Evolutionary conservation across 176 grass and related monocot species (phyloP), one percentile per base, ranked within the genome.

Genomic region (Cocos nucifera): DNA sequence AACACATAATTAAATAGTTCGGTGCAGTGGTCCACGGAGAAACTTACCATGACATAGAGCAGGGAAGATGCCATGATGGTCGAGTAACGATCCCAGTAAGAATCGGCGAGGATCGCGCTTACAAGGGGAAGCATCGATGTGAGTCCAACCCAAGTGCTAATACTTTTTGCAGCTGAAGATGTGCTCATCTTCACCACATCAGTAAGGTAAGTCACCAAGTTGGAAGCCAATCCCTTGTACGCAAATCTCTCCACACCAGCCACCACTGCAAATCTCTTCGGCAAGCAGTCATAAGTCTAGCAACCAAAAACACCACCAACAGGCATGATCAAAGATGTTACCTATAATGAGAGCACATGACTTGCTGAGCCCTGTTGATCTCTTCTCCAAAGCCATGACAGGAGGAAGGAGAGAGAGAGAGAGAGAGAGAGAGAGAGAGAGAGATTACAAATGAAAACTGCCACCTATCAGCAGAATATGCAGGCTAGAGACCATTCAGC

Each of bases 191-290:
- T 67, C 22, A 92, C 81, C 3, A 88, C 81, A 56, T 68, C 60
- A 23, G 93, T 88, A 26, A 98, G 85, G 73, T 92, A 98, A 4
- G 78, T 92, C 62, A 91, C 83, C 81, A 97, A 64, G 65, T 97
- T 97, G 8, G 84, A 97, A 39, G 84, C 72, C 78, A 97, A 69
- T 8, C 93, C 93, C 71, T 97, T 97, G 81, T 91, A 85, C 8
- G 84, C 75, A 65, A 97, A 91, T 68, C 93, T 74, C 63, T 90
- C 83, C 68, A 82, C 86, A 53, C 93, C 61, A 6, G 93, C 93
- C 75, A 97, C 84, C 81, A 76, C 93, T 97, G 75, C 81, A 69
- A 21, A 21, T 21, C 7, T 56, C 66, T 44, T 44, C 10, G 35
- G 35, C 16, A 10, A 4, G 28, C 28, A 30, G 28, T 0, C 17